Conservation (phyloP, 2,329 filamentous ascomycete genomes). For the Aspergillus spinulosporus region DNA sequence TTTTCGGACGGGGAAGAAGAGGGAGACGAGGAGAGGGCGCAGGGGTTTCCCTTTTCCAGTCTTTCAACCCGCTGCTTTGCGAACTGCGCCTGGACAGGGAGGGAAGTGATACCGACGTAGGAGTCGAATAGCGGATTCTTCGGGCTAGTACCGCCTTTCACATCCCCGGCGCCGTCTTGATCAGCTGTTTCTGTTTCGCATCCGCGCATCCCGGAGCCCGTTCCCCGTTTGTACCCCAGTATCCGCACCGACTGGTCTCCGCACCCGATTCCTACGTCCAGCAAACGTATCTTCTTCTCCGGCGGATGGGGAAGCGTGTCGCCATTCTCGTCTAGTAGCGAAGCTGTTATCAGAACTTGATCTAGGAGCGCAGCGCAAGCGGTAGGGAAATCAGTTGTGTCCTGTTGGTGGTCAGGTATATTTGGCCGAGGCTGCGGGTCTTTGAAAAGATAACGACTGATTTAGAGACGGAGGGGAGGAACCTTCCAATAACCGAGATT, state of each 20-base stretch:
- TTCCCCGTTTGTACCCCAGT: not conserved
- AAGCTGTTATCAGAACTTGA: slow-evolving; percentile 49
- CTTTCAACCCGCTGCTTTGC: slow-evolving; percentile 19
- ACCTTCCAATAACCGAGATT: slow-evolving; percentile 63
- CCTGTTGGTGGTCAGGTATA: slow-evolving; percentile 16
- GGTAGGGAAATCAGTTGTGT: slow-evolving; percentile 41
- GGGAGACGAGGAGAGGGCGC: too few species aligned
- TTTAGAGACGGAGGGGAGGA: not conserved
- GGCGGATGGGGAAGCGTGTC: slow-evolving; percentile 12
- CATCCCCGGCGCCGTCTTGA: not conserved
- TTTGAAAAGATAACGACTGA: not conserved
- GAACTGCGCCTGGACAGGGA: slow-evolving; percentile 47
- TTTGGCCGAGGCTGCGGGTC: not conserved
- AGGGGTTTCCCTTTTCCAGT: too few species aligned
- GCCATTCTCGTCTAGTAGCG: slow-evolving; percentile 34
- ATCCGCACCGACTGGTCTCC: slow-evolving; percentile 58
- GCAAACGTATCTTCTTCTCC: slow-evolving; percentile 19
- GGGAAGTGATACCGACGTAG: slow-evolving; percentile 58
- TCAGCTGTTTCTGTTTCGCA: not conserved
- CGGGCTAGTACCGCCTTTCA: not conserved
- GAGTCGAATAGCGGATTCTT: slow-evolving; percentile 37
- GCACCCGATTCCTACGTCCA: slow-evolving; percentile 61
- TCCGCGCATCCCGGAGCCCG: too few species aligned
- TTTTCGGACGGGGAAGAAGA: too few species aligned
- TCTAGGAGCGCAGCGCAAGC: slow-evolving; percentile 54